phyloP scores from a whole-genome alignment of 2,329 filamentous ascomycete species.

The Dactylellina drechsleri region DNA sequence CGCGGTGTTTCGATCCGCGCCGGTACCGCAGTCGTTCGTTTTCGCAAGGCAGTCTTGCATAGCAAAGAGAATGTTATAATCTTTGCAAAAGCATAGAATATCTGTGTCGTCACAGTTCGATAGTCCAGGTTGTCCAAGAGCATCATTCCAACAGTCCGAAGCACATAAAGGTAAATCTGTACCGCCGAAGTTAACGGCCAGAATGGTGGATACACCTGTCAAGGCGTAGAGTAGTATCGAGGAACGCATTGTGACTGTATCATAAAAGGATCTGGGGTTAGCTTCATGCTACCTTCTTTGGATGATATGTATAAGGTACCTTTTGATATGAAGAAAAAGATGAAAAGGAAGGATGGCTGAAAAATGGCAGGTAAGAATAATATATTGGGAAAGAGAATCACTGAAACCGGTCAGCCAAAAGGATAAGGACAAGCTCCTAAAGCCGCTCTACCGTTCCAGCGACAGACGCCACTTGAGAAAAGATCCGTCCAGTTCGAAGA shows the following conservation, averaged over 20 bases:
- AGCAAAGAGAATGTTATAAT: constrained; percentile 33
- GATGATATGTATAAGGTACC: constrained; percentile 16
- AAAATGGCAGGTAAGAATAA: constrained; percentile 27
- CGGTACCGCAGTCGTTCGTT: constrained; percentile 38
- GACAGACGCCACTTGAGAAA: constrained; percentile 48
- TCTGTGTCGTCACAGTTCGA: constrained; percentile 34
- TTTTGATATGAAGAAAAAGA: constrained; percentile 22
- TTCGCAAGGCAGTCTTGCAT: constrained; percentile 42
- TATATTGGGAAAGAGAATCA: constrained; percentile 36
- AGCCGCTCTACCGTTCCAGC: constrained; percentile 54
- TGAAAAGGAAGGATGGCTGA: constrained; percentile 16
- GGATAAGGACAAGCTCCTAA: constrained; percentile 39
- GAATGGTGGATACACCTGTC: constrained; percentile 18
- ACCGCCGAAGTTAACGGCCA: constrained; percentile 42
- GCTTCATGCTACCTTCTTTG: constrained; percentile 1
- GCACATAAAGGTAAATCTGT: constrained; percentile 25
- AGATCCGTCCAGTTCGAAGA: constrained; percentile 35
- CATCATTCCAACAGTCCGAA: constrained; percentile 39
- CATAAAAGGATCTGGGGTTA: constrained; percentile 6
- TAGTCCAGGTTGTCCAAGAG: constrained; percentile 43
- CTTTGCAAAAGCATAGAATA: constrained; percentile 38
- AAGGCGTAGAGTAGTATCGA: constrained; percentile 37
- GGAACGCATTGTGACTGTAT: constrained; percentile 28
- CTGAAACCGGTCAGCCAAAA: constrained; percentile 53
- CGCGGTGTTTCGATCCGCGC: constrained; percentile 22